Evolutionary conservation across 1,284 basidiomycete species (phyloP).

Genomic region (Hemileia vastatrix): DNA sequence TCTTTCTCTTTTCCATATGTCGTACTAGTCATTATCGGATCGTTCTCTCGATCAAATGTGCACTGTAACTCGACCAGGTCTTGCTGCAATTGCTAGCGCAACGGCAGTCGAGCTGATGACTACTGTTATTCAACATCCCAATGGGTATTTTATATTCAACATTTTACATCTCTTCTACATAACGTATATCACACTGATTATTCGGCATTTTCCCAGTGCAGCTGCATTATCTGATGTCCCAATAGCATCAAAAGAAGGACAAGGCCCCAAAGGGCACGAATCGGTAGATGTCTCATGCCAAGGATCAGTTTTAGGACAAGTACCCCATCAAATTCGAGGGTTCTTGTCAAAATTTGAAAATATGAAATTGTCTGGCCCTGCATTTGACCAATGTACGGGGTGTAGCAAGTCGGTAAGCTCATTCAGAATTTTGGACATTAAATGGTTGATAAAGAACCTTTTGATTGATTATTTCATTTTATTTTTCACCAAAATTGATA

Average conservation of each 20-base stretch:
- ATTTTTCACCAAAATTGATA: not conserved
- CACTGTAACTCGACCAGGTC: conserved; percentile 91
- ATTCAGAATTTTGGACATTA: not conserved
- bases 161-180: not conserved
- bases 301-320: conserved; percentile 63
- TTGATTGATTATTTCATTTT: not conserved
- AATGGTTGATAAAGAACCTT: not conserved
- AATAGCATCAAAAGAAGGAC: conserved; percentile 11
- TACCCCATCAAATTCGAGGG: conserved; percentile 89
- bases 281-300: conserved; percentile 32
- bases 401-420: conserved; percentile 64
- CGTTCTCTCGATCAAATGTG: conserved; percentile 98
- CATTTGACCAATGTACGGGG: conserved; percentile 80
- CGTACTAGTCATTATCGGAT: conserved; percentile 70
- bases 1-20: not conserved
- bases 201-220: conserved; percentile 48
- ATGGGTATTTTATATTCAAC: conserved; percentile 54
- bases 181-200: conserved; percentile 1
- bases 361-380: conserved; percentile 69
- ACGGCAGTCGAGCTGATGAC: conserved; percentile 86
- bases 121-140: conserved; percentile 77
- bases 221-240: conserved; percentile 48
- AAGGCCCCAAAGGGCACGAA: conserved; percentile 41
- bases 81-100: conserved; percentile 82
- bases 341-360: conserved; percentile 77